phyloP scores from a whole-genome alignment of 2,329 filamentous ascomycete genomes.

The Colletotrichum trifolii region DNA sequence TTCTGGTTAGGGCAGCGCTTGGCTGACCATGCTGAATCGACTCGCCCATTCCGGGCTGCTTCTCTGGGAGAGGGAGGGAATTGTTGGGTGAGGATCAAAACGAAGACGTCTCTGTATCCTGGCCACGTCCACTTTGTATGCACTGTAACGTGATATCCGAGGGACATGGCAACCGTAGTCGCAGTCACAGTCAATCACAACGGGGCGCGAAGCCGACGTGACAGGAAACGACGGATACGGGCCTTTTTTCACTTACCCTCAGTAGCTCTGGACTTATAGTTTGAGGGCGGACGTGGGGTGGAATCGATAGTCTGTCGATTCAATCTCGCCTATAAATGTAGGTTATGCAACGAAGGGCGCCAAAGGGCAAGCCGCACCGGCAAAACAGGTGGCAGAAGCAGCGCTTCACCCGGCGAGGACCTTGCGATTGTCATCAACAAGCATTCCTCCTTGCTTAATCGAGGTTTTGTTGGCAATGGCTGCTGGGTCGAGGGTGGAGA shows the following conservation, averaged over 20 bases:
- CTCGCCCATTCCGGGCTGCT: constrained; percentile 8
- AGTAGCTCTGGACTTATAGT: not conserved
- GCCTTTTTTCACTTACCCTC: not conserved
- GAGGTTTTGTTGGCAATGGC: too few relatives aligned
- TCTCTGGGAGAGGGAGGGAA: constrained; percentile 1
- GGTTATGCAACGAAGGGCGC: too few relatives aligned
- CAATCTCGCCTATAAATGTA: constrained; percentile 1
- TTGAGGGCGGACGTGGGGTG: not conserved
- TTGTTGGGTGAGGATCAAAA: too few relatives aligned
- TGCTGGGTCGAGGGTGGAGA: too few relatives aligned
- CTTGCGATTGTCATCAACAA: too few relatives aligned
- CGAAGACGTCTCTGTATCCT: too few relatives aligned
- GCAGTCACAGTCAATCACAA: too few relatives aligned
- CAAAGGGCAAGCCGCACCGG: too few relatives aligned
- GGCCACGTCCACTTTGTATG: constrained; percentile 11
- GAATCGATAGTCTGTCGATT: not conserved
- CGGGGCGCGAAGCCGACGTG: not conserved
- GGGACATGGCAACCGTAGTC: not conserved
- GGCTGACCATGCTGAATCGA: constrained; percentile 11
- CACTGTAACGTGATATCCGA: constrained; percentile 38
- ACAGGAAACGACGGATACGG: not conserved
- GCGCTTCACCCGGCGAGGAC: too few relatives aligned
- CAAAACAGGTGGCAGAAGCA: too few relatives aligned
- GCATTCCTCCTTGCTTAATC: too few relatives aligned
- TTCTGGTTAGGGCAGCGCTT: constrained; percentile 3